These are phyloP conservation scores for Aspergillus amoenus DNA, from an alignment of 2,329 filamentous ascomycete species.

Conservation along the genomic window DNA sequence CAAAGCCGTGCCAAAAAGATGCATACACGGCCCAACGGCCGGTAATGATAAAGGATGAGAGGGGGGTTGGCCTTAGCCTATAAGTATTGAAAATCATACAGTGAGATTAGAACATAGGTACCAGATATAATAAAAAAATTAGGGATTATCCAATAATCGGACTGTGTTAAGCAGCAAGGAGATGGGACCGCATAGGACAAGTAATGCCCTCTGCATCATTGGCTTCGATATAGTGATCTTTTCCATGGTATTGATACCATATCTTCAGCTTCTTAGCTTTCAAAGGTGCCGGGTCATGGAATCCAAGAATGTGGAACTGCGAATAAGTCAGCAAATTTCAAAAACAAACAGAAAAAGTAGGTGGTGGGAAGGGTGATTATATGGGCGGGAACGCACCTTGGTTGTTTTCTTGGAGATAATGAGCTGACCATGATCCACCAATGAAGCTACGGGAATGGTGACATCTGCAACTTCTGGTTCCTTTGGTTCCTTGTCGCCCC, in stretches of 20 bases:
- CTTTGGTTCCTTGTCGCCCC: conserved; percentile 18
- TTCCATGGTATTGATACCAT: conserved; percentile 42
- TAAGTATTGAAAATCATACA: background rate
- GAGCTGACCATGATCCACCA: conserved; percentile 44
- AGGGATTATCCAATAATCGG: background rate
- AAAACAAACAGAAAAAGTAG: background rate
- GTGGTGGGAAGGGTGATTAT: background rate
- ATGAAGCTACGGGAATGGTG: conserved; percentile 45
- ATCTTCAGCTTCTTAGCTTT: conserved; percentile 41
- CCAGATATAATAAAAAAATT: background rate
- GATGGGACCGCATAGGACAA: conserved; percentile 42
- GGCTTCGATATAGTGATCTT: conserved; percentile 39
- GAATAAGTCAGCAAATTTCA: conserved; percentile 19
- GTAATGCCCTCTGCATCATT: conserved; percentile 36
- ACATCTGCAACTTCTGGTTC: conserved; percentile 38
- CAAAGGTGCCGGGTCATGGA: conserved; percentile 45
- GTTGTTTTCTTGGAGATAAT: conserved; percentile 33
- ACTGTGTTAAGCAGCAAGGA: conserved; percentile 17
- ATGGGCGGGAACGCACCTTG: conserved; percentile 30
- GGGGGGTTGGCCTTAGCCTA: background rate
- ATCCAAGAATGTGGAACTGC: conserved; percentile 44
- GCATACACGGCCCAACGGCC: background rate
- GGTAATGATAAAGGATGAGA: background rate
- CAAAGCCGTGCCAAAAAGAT: background rate
- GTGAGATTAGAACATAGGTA: too few species aligned